Evolutionary conservation across 2,329 filamentous ascomycete genomes (phyloP).

Genomic region (Sarocladiaceae sp.): DNA sequence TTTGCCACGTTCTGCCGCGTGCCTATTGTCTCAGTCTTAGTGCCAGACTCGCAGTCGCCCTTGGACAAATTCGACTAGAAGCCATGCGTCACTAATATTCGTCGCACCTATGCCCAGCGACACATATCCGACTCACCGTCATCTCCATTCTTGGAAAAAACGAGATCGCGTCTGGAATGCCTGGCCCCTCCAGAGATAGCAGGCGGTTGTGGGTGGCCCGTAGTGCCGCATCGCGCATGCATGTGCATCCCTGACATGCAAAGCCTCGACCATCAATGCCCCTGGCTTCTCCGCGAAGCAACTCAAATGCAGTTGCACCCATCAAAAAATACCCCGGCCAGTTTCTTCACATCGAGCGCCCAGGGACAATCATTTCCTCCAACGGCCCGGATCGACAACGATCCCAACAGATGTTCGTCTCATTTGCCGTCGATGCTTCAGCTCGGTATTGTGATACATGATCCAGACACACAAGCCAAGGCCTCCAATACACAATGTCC

Average conservation of each 20-base stretch:
- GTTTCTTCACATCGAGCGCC: background rate
- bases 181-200: background rate
- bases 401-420: background rate
- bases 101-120: no score
- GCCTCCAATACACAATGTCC: no score
- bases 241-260: background rate
- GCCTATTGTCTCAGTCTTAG: background rate
- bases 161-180: background rate
- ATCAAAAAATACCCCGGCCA: background rate
- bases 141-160: no score
- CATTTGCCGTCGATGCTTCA: background rate
- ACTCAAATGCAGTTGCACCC: no score
- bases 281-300: background rate
- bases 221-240: background rate
- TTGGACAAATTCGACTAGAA: no score
- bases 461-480: no score
- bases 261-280: background rate
- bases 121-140: no score
- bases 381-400: background rate
- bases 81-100: no score
- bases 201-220: background rate
- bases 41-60: background rate
- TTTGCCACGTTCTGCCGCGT: slow-evolving; percentile 7
- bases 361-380: background rate
- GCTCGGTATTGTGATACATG: background rate